Percentiles rank a stretch among this genome's conserved stretches.
phyloP scores from a whole-genome alignment of 2,329 filamentous ascomycete genomes.

The Myriosclerotinia duriaeana region DNA sequence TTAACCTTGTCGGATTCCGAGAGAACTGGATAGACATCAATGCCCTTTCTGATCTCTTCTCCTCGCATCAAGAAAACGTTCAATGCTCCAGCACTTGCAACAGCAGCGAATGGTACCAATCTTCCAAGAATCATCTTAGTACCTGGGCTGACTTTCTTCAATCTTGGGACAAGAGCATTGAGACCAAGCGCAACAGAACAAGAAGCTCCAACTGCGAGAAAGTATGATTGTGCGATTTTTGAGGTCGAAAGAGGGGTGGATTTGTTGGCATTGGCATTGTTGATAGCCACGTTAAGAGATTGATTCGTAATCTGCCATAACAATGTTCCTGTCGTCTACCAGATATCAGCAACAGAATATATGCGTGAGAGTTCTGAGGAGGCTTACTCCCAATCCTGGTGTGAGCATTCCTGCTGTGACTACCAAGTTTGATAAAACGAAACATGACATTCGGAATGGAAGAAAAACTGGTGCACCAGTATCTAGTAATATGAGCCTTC shows the following conservation, averaged over 20 bases:
- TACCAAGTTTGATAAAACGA: slow-evolving; percentile 87
- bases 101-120: slow-evolving; percentile 94
- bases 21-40: slow-evolving; percentile 85
- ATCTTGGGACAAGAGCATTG: slow-evolving; percentile 82
- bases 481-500: slow-evolving; percentile 53
- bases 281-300: slow-evolving; percentile 96
- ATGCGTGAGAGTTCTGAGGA: neutral
- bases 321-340: slow-evolving; percentile 75
- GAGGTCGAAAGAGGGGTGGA: slow-evolving; percentile 81
- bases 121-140: slow-evolving; percentile 75
- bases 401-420: slow-evolving; percentile 98
- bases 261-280: slow-evolving; percentile 97
- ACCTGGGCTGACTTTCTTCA: slow-evolving; percentile 72
- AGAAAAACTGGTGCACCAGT: slow-evolving; percentile 89
- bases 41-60: slow-evolving; percentile 90
- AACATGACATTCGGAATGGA: slow-evolving; percentile 96
- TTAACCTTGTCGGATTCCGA: slow-evolving; percentile 66
- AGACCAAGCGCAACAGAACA: slow-evolving; percentile 92
- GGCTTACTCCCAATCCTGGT: slow-evolving; percentile 70
- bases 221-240: slow-evolving; percentile 85
- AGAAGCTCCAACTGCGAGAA: slow-evolving; percentile 85
- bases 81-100: slow-evolving; percentile 83
- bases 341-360: slow-evolving; percentile 24
- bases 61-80: slow-evolving; percentile 98
- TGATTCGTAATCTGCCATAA: slow-evolving; percentile 97